Evolutionary conservation across 2,329 filamentous ascomycete genomes (phyloP).

Genomic region (Coleophoma crateriformis): DNA sequence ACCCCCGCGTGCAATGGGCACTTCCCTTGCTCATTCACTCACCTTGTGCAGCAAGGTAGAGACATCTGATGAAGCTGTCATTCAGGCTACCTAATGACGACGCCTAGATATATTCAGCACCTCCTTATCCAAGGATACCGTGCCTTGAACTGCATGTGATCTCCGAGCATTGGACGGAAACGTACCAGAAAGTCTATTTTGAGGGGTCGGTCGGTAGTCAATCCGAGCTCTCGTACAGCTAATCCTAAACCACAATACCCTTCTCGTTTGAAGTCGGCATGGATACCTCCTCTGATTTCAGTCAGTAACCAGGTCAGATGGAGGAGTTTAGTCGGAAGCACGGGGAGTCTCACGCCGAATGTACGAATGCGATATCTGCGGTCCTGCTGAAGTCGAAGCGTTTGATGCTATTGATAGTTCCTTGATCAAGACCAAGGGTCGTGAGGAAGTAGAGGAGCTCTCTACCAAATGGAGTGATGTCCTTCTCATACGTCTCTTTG

Average conservation of each 20-base stretch:
- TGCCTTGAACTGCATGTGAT: no score
- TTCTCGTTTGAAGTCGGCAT: constrained; percentile 45
- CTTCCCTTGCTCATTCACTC: constrained; percentile 5
- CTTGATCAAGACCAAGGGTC: constrained; percentile 58
- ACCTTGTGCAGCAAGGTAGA: constrained; percentile 56
- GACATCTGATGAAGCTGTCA: constrained; percentile 53
- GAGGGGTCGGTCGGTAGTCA: constrained; percentile 48
- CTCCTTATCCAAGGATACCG: no score
- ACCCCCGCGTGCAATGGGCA: not conserved
- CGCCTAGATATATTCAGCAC: constrained; percentile 33
- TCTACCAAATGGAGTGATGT: constrained; percentile 53
- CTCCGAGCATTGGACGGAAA: constrained; percentile 8
- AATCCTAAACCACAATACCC: constrained; percentile 71
- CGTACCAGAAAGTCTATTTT: constrained; percentile 70
- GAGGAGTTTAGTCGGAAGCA: no score
- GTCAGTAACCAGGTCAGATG: not conserved
- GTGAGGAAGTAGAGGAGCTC: constrained; percentile 67
- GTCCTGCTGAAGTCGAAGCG: constrained; percentile 82
- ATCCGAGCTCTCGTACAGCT: constrained; percentile 58
- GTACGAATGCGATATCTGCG: constrained; percentile 69
- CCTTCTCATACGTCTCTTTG: constrained; percentile 14
- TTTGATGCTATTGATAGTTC: constrained; percentile 60
- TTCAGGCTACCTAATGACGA: constrained; percentile 79
- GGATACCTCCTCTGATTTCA: constrained; percentile 45
- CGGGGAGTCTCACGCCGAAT: constrained; percentile 63